phyloP scores from a whole-genome alignment of 257 asterid genomes.

The Solanum microdontum region DNA sequence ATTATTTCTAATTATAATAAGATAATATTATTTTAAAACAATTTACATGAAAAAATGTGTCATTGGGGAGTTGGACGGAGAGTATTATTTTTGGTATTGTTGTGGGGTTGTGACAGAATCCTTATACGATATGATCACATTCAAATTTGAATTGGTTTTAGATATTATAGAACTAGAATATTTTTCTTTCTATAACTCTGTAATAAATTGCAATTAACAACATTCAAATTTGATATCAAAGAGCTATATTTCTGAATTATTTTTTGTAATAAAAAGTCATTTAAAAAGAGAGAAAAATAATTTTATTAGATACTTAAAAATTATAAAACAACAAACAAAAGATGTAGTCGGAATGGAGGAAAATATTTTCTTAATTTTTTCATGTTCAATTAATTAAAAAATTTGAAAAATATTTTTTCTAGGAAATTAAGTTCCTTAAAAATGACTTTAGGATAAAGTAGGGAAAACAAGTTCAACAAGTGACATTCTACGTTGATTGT shows the following conservation, averaged over 20 bases:
- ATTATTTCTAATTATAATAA: too few relatives aligned
- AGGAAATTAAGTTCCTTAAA: too few relatives aligned
- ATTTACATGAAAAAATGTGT: too few relatives aligned
- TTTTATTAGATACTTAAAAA: not conserved
- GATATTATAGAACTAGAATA: not conserved
- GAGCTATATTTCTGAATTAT: not conserved
- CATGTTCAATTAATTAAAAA: not conserved
- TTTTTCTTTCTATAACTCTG: not conserved
- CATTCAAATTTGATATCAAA: not conserved
- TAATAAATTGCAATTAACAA: too few relatives aligned
- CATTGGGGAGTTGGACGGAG: too few relatives aligned
- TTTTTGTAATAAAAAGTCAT: not conserved
- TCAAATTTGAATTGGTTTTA: not conserved
- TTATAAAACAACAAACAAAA: too few relatives aligned
- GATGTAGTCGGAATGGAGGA: accelerated
- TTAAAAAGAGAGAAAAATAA: too few relatives aligned
- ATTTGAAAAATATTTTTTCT: too few relatives aligned
- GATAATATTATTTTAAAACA: too few relatives aligned
- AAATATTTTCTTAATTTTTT: not conserved
- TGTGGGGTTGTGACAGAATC: not conserved
- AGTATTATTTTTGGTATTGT: not conserved
- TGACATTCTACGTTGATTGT: not conserved
- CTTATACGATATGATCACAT: not conserved
- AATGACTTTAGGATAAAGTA: not conserved
- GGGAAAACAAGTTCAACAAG: not conserved